phyloP scores from a whole-genome alignment of 306 rosid genomes.

The Quercus glauca region DNA sequence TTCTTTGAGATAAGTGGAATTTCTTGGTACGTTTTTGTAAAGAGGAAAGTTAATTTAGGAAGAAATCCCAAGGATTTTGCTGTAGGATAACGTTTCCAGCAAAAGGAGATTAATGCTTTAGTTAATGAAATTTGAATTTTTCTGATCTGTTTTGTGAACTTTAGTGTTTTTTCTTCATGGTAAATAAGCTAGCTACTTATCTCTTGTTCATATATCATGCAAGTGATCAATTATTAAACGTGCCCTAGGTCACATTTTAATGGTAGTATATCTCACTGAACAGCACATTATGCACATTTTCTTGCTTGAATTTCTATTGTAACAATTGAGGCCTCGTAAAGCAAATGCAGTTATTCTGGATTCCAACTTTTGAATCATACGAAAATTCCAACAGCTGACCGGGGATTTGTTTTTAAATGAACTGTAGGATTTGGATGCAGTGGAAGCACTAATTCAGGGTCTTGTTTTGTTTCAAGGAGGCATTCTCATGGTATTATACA shows the following conservation, averaged over 20 bases:
- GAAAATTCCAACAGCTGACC: conserved; percentile 16
- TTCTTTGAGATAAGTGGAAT: background rate
- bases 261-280: background rate
- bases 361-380: background rate
- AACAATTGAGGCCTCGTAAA: background rate
- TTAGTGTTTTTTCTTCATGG: no score
- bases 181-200: background rate
- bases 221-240: background rate
- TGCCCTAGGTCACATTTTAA: background rate
- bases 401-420: conserved; percentile 11
- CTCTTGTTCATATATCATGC: background rate
- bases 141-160: background rate
- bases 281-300: background rate
- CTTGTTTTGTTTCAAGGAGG: conserved; percentile 99
- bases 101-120: background rate
- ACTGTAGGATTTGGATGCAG: conserved; percentile 96
- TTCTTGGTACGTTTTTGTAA: background rate
- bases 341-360: background rate
- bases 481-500: conserved; percentile 84
- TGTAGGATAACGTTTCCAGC: background rate
- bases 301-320: background rate
- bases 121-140: background rate
- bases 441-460: conserved; percentile 99
- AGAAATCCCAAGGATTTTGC: background rate
- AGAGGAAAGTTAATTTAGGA: background rate